Evolutionary conservation across 768 basidiomycete genomes (phyloP).

Genomic region (Rhizopogon rudus): DNA sequence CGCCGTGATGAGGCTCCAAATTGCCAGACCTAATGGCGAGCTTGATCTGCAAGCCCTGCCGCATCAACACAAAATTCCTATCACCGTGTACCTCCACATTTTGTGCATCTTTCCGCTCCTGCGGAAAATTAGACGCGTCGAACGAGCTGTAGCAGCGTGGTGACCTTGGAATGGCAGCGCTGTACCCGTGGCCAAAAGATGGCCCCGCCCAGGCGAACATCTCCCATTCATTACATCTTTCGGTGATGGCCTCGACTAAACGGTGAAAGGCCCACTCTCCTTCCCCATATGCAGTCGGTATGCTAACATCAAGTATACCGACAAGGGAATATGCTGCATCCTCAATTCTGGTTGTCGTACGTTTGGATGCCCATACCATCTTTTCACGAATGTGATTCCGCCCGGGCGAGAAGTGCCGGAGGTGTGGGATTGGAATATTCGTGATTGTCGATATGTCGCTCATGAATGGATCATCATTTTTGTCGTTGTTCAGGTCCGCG

Average conservation of each 20-base stretch:
- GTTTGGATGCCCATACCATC: conserved; percentile 16
- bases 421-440: not conserved
- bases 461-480: not conserved
- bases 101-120: not conserved
- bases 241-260: conserved; percentile 18
- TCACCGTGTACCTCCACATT: conserved; percentile 8
- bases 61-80: conserved; percentile 8
- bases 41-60: conserved; percentile 10
- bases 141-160: conserved; percentile 11
- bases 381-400: conserved; percentile 6
- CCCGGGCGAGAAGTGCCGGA: not conserved
- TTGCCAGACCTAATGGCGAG: conserved; percentile 10
- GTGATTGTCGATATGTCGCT: not conserved
- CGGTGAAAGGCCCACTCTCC: conserved; percentile 20
- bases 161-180: conserved; percentile 9
- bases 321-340: conserved; percentile 22
- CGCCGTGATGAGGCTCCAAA: not conserved
- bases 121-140: not conserved
- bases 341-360: conserved; percentile 19
- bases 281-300: conserved; percentile 11
- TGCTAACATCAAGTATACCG: conserved; percentile 19
- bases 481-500: not conserved
- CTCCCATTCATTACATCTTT: conserved; percentile 17
- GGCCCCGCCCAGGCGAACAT: conserved; percentile 20
- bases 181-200: conserved; percentile 8